Evolutionary conservation across 2,329 filamentous ascomycete genomes (phyloP).

Genomic region (Ascochyta pisi): DNA sequence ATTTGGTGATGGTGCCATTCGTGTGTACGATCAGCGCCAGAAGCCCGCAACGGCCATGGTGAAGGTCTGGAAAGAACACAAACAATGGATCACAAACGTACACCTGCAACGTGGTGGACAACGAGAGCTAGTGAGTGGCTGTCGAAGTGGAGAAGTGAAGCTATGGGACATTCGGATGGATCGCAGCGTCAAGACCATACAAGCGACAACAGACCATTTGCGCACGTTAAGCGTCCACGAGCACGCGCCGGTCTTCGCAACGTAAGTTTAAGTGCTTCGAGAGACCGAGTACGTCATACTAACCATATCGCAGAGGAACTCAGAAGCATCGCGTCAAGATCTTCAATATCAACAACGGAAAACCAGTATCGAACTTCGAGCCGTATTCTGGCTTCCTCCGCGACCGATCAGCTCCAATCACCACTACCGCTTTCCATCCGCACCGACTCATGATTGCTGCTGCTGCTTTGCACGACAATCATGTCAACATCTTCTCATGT

Average conservation of each 20-base stretch:
- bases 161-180: constrained; percentile 96
- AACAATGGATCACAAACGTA: constrained; percentile 93
- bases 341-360: constrained; percentile 82
- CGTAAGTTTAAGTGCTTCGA: constrained; percentile 22
- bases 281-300: constrained; percentile 1
- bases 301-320: constrained; percentile 69
- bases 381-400: constrained; percentile 90
- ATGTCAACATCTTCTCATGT: constrained; percentile 82
- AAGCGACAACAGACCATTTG: constrained; percentile 77
- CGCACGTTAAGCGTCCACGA: constrained; percentile 92
- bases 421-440: constrained; percentile 91
- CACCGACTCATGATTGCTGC: constrained; percentile 91
- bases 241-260: constrained; percentile 91
- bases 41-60: constrained; percentile 91
- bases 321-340: constrained; percentile 88
- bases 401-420: constrained; percentile 80
- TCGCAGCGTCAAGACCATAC: constrained; percentile 73
- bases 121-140: constrained; percentile 87
- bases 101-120: constrained; percentile 97
- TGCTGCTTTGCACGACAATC: constrained; percentile 83
- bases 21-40: constrained; percentile 89
- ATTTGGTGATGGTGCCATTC: constrained; percentile 92
- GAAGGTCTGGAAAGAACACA: constrained; percentile 94
- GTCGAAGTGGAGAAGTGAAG: constrained; percentile 90
- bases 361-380: constrained; percentile 80